A percentile compares a stretch with the other conserved stretches of the same genome.
Evolutionary conservation across 108 stramenopile genomes (phyloP).

Genomic region (Nitzschia putrida): DNA sequence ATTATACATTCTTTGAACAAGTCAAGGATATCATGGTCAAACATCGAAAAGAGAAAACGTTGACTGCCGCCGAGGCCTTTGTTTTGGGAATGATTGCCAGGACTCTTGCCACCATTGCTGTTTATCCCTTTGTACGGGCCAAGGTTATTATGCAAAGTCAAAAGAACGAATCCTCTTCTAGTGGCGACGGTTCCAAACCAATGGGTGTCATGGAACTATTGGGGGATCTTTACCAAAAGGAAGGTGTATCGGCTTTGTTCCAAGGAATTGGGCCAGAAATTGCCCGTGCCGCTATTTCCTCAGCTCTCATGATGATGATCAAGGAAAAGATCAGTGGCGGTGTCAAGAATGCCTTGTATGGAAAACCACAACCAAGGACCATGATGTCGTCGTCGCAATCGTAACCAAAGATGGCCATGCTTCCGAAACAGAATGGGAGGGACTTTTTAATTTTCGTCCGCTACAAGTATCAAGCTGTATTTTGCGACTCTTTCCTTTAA

Average conservation of each 20-base stretch:
- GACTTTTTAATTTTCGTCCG: no score
- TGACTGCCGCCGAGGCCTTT: constrained; percentile 81
- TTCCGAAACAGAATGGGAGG: no score
- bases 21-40: constrained; percentile 58
- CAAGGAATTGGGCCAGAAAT: constrained; percentile 90
- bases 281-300: constrained; percentile 82
- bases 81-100: constrained; percentile 87
- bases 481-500: no score
- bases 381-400: no score
- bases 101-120: constrained; percentile 81
- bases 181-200: neutral
- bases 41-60: constrained; percentile 36
- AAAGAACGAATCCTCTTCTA: constrained; percentile 7
- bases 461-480: no score
- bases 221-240: constrained; percentile 42
- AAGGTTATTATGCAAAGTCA: constrained; percentile 83
- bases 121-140: constrained; percentile 86
- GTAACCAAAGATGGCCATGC: no score
- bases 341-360: constrained; percentile 41
- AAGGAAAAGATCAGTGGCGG: constrained; percentile 76
- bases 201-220: constrained; percentile 66
- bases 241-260: constrained; percentile 53
- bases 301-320: constrained; percentile 89
- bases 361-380: no score
- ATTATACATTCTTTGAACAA: constrained; percentile 92